Evolutionary conservation across 768 basidiomycete genomes (phyloP), one percentile per base, ranked within the genome.

Genomic region (Saitozyma podzolica): DNA sequence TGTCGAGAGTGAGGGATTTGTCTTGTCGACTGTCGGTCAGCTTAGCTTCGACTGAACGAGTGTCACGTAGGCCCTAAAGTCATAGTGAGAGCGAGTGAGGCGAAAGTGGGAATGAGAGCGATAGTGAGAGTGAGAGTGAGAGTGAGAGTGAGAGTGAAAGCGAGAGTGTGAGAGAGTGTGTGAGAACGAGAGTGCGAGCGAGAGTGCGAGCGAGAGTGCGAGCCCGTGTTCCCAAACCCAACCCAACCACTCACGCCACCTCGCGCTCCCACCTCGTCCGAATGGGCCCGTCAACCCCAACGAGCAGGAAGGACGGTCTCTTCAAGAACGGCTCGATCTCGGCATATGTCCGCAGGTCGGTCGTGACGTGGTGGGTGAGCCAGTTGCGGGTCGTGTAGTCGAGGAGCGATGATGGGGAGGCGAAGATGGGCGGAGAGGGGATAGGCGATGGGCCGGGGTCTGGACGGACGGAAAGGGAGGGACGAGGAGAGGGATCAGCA

Each of bases 251-350:
- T 29, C 29, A 29, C 29, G 29, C 29, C 29, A 29, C 29, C 29
- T 29, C 84, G 39, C 92, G 85, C 59, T 77, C 73, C 78, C 84
- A 96, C 48, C 95, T 84, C 50, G 84, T 81, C 49, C 86, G 78
- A 40, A 94, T 73, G 0, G 93, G 93, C 0, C 91, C 95, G 65
- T 97, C 92, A 40, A 92, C 84, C 52, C 81, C 84, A 50, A 96
- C 80, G 20, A 98, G 84, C 76, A 97, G 81, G 77, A 96, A 92
- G 78, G 92, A 98, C 0, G 96, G 96, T 16, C 96, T 83, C 72
- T 87, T 92, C 42, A 85, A 77, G 73, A 96, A 97, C 54, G 83
- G 80, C 62, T 85, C 84, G 42, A 98, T 82, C 14, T 86, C 79
- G 3, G 83, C 80, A 39, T 81, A 80, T 1, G 84, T 86, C 48